Evolutionary conservation across 176 grass and related monocot species (phyloP).

Genomic region (Hyparrhenia diplandra): DNA sequence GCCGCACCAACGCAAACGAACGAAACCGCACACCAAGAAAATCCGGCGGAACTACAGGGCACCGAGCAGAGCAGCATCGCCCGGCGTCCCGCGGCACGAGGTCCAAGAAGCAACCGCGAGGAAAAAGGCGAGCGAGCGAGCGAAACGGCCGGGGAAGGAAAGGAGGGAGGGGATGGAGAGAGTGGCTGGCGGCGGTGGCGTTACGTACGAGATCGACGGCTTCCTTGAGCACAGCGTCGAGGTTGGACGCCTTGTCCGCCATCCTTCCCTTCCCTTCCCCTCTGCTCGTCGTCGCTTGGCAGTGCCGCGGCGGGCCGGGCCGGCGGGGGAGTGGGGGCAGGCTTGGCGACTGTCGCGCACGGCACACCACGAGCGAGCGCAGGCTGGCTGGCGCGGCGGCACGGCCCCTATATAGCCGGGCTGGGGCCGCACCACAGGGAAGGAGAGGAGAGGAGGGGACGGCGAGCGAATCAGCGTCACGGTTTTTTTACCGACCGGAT

Average conservation of each 20-base stretch:
- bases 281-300: background rate
- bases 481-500: too few relatives aligned
- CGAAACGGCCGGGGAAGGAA: background rate
- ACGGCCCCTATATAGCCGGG: too few relatives aligned
- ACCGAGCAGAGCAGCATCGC: background rate
- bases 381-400: too few relatives aligned
- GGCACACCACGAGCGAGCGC: too few relatives aligned
- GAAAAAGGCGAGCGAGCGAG: background rate
- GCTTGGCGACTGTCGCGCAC: background rate
- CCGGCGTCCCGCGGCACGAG: background rate
- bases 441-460: too few relatives aligned
- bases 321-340: background rate
- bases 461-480: too few relatives aligned
- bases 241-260: slow-evolving; percentile 57
- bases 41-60: too few relatives aligned
- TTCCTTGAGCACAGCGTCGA: slow-evolving; percentile 82
- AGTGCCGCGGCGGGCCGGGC: too few relatives aligned
- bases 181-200: too few relatives aligned
- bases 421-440: too few relatives aligned
- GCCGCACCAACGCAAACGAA: too few relatives aligned
- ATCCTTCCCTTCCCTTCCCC: slow-evolving; percentile 21
- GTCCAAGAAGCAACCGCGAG: background rate
- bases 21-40: background rate
- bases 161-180: background rate
- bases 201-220: slow-evolving; percentile 73